A percentile compares a stretch with the other conserved stretches of the same genome.
These are phyloP conservation scores for Melanomma pulvis-pyrius DNA, from an alignment of 495 filamentous ascomycete genomes.

Conservation along the genomic window DNA sequence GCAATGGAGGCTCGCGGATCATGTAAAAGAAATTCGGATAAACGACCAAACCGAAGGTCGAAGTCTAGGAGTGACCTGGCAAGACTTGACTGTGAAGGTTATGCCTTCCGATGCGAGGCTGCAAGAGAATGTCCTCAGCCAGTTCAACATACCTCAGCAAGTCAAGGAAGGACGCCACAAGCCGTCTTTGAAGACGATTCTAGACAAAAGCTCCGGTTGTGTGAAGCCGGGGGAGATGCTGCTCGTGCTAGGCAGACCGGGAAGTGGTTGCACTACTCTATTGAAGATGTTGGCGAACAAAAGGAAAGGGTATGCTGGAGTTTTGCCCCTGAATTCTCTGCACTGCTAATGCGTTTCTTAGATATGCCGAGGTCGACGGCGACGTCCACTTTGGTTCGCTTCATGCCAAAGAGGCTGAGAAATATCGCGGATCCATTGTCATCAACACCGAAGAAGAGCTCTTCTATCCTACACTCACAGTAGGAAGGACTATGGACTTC, in stretches of 20 bases:
- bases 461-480: conserved; percentile 19
- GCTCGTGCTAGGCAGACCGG: conserved; percentile 71
- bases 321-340: neutral
- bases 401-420: conserved; percentile 1
- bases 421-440: conserved; percentile 8
- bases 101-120: conserved; percentile 64
- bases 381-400: conserved; percentile 9
- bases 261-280: conserved; percentile 71
- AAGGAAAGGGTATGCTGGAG: conserved; percentile 36
- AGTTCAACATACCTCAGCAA: conserved; percentile 27
- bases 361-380: neutral
- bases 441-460: conserved; percentile 21
- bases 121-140: conserved; percentile 45
- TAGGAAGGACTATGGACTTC: conserved; percentile 27
- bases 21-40: conserved; percentile 11
- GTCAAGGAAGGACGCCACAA: conserved; percentile 45
- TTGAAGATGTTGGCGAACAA: conserved; percentile 70
- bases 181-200: conserved; percentile 59
- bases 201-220: conserved; percentile 62
- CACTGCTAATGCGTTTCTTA: neutral
- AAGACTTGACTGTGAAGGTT: conserved; percentile 60
- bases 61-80: conserved; percentile 41
- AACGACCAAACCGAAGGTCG: conserved; percentile 23
- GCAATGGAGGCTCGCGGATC: conserved; percentile 12
- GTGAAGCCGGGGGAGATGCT: conserved; percentile 58